Evolutionary conservation across 2,329 filamentous ascomycete species (phyloP), one percentile per base, ranked within the genome.

Genomic region (Pseudogymnoascus pannorum): DNA sequence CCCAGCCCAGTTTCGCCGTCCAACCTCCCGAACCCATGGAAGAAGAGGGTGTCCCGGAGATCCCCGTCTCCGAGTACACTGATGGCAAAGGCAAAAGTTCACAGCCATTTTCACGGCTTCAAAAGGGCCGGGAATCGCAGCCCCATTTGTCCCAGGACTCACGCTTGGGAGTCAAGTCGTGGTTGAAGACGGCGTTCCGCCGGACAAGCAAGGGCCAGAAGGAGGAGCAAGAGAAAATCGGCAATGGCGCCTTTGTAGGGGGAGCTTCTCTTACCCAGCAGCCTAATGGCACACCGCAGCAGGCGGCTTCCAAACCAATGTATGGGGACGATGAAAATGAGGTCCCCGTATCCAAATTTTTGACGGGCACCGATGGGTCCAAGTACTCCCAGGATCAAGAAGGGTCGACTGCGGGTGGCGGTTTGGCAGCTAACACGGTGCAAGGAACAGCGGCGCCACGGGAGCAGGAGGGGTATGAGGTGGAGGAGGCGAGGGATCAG

Each of bases 121-220:
- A 16, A 58, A 66, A 35, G 61, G 63, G 33, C 63, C 60, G 14
- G 29, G 29, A 9, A 2, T 2, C 7, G 61, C 63, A 38, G 68
- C 67, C 62, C 63, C 70, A 5, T 5, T 26, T 44, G 2, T 16
- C 51, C 5, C 4, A 6, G 7, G 16, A 2, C 18, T 35, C 73
- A 58, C 63, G 44, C 33, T 54, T 58, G 48, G 78, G 76, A 63
- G 77, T 82, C 44, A 83, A 78, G 66, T 77, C 75, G 38, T 85
- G 82, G 82, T 74, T 85, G 60, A 84, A 80, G 69, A 79, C 78
- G 22, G 79, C 77, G 5, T 80, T 85, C 63, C 73, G 75, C n/a
- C 65, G 70, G 14, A 57, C 62, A n/a, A 68, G 65, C 44, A 68
- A 63, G 33, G 35, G 63, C 3, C 67, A 69, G 22, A 24, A 40